phyloP scores from a whole-genome alignment of 208 protist species.

The Trypanosoma grayi region DNA sequence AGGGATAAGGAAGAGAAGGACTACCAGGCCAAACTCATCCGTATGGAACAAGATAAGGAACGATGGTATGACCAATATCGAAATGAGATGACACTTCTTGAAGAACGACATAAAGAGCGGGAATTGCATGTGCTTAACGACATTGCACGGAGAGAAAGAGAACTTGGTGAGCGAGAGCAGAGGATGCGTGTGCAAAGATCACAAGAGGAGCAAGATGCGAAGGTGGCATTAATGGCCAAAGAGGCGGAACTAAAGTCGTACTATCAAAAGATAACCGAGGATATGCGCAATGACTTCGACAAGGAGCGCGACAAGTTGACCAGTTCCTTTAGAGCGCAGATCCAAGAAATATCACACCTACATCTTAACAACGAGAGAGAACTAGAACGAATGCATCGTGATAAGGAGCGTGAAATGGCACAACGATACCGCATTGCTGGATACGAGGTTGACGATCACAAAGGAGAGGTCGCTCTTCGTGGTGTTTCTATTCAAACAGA shows the following conservation, averaged over 20 bases:
- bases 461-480: slow-evolving; percentile 11
- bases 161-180: slow-evolving; percentile 46
- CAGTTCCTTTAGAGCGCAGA: slow-evolving; percentile 42
- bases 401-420: slow-evolving; percentile 55
- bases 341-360: slow-evolving; percentile 58
- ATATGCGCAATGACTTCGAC: slow-evolving; percentile 32
- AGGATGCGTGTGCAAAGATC: slow-evolving; percentile 32
- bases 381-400: slow-evolving; percentile 63
- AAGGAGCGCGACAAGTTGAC: slow-evolving; percentile 45
- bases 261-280: slow-evolving; percentile 48
- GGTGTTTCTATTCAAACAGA: slow-evolving; percentile 21
- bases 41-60: slow-evolving; percentile 50
- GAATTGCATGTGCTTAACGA: slow-evolving; percentile 46
- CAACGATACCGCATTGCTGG: slow-evolving; percentile 23
- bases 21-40: slow-evolving; percentile 24
- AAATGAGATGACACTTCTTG: slow-evolving; percentile 23
- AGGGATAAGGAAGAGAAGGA: slow-evolving; percentile 38
- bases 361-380: slow-evolving; percentile 57
- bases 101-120: slow-evolving; percentile 37
- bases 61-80: slow-evolving; percentile 28
- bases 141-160: slow-evolving; percentile 50
- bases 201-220: slow-evolving; percentile 37
- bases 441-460: slow-evolving; percentile 30
- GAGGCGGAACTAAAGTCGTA: slow-evolving; percentile 49
- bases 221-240: slow-evolving; percentile 29